Percentiles rank a stretch among this genome's conserved stretches.
Evolutionary conservation across 768 basidiomycete genomes (phyloP).

Genomic region (Candolleomyces aberdarensis): DNA sequence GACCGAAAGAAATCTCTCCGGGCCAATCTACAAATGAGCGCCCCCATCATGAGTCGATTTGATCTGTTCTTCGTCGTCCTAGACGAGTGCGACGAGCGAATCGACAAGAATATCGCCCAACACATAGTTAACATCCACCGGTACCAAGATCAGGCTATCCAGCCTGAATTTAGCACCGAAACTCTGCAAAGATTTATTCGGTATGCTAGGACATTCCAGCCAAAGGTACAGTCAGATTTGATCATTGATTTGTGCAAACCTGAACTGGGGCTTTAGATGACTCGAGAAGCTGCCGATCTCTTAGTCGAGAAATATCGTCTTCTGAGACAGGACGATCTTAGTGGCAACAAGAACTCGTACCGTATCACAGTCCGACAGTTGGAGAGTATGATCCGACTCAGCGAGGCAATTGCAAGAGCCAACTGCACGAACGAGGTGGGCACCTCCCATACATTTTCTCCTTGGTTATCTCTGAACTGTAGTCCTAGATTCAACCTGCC

Average conservation of each 20-base stretch:
- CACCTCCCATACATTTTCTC: constrained; percentile 1
- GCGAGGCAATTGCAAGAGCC: constrained; percentile 95
- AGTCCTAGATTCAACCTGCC: constrained; percentile 78
- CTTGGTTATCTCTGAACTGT: not conserved
- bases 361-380: constrained; percentile 97
- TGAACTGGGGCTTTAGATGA: constrained; percentile 54
- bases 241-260: constrained; percentile 1
- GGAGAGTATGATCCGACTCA: constrained; percentile 97
- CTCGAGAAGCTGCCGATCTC: constrained; percentile 87
- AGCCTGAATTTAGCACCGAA: constrained; percentile 97
- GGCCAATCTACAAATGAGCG: constrained; percentile 95
- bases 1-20: constrained; percentile 90
- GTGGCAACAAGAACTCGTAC: constrained; percentile 90
- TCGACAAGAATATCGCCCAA: constrained; percentile 89
- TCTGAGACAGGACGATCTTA: constrained; percentile 88
- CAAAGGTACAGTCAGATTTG: constrained; percentile 60
- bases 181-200: constrained; percentile 95
- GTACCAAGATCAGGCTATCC: constrained; percentile 90
- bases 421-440: constrained; percentile 91
- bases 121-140: constrained; percentile 98
- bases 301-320: constrained; percentile 94
- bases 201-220: constrained; percentile 95
- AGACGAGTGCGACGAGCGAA: constrained; percentile 93
- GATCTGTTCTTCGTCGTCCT: constrained; percentile 98
- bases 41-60: constrained; percentile 98